Evolutionary conservation across 192 early-diverging fungal species (phyloP), one percentile per base, ranked within the genome.

Genomic region (Geosiphon pyriformis): DNA sequence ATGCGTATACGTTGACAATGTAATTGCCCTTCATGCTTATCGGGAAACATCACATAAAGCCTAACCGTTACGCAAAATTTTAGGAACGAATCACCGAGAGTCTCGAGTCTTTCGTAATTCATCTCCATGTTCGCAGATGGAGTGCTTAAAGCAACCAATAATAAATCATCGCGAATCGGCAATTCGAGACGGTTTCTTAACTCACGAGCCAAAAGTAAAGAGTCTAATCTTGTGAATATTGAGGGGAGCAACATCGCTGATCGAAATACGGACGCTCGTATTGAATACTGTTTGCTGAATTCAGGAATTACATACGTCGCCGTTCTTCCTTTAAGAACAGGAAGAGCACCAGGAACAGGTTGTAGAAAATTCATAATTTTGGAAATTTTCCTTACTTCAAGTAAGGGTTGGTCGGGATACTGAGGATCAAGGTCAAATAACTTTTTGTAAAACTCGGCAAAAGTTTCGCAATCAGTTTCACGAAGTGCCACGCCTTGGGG

Each of bases 51-150:
- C 42, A 89, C 89, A 72, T 89, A 97, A 32, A 94, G 74, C 64
- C 87, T 84, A 26, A 90, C 77, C 0, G 87, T 87, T 2, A 82
- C 74, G 1, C 88, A 74, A 54, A 89, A 81, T 70, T 97, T 97
- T 23, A 97, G 78, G 37, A 93, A 88, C 25, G 93, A 87, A 67
- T 97, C 94, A 7, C 95, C 95, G 17, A 95, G 76, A 4, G 88
- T 86, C 76, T 97, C 94, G 0, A 94, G 73, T 0, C 95, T 89
- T 74, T 97, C 92, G 70, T 97, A 95, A 70, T 90, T 83, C 60
- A 78, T 79, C 29, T 82, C 81, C 63, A 83, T 74, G 64, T 72
- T 83, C 2, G 93, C 79, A 6, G 85, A 83, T 15, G 90, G 79
- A 1, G 90, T 76, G 0, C 92, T 92, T 48, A 93, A 80, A 8